phyloP scores from a whole-genome alignment of 345 rosid species.

The Cardamine occulta region DNA sequence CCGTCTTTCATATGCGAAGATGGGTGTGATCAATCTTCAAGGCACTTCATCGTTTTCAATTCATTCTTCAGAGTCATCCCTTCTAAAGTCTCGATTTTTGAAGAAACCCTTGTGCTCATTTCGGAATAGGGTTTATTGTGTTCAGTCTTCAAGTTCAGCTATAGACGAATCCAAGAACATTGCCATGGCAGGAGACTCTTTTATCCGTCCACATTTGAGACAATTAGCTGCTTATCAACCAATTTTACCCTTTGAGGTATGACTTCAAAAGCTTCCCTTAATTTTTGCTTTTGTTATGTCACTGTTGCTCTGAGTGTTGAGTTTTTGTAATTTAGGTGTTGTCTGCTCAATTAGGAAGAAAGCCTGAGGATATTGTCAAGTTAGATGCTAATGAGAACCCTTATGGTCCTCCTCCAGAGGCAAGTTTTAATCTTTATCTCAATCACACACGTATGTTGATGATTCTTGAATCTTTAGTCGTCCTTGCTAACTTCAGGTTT shows the following conservation, averaged over 20 bases:
- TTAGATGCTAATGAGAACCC: conserved; percentile 99
- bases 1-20: conserved; percentile 15
- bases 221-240: conserved; percentile 82
- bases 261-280: neutral
- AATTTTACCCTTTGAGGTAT: conserved; percentile 92
- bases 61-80: conserved; percentile 38
- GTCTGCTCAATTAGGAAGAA: conserved; percentile 81
- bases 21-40: conserved; percentile 61
- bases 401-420: conserved; percentile 99
- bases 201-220: conserved; percentile 83
- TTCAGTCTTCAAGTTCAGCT: conserved; percentile 54
- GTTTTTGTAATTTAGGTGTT: conserved; percentile 54
- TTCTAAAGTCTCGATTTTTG: conserved; percentile 36
- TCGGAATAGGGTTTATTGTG: conserved; percentile 36
- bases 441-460: neutral
- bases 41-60: conserved; percentile 46
- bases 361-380: conserved; percentile 93
- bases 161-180: conserved; percentile 50
- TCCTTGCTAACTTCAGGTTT: conserved; percentile 33
- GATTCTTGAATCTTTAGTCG: neutral
- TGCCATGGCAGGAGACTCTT: conserved; percentile 78
- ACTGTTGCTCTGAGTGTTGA: neutral
- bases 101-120: conserved; percentile 42
- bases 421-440: conserved; percentile 48
- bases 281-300: neutral